Percentiles rank a stretch among this genome's conserved stretches.
Evolutionary conservation across 352 stramenopile genomes (phyloP).

Genomic region (Phytopythium delawarense): DNA sequence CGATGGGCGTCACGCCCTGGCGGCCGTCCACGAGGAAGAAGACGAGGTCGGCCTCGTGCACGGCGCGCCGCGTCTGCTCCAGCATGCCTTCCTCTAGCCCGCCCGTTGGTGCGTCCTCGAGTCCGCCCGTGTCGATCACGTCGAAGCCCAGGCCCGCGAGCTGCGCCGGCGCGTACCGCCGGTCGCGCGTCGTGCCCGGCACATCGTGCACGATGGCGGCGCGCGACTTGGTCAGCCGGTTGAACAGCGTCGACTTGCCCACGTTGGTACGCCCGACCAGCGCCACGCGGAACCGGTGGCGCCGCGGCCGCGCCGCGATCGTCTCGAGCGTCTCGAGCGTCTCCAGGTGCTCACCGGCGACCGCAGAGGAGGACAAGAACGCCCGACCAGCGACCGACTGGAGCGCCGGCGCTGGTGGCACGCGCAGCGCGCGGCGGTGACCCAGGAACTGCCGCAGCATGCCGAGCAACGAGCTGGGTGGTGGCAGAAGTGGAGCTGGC

Average conservation of each 20-base stretch:
- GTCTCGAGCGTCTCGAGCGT: conserved; percentile 31
- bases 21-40: conserved; percentile 81
- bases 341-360: conserved; percentile 1
- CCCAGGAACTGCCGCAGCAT: conserved; percentile 23
- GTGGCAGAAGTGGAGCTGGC: conserved; percentile 8
- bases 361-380: conserved; percentile 11
- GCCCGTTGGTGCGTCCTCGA: conserved; percentile 64
- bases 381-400: conserved; percentile 13
- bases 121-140: conserved; percentile 78
- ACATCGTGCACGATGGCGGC: conserved; percentile 83
- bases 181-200: conserved; percentile 72
- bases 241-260: conserved; percentile 85
- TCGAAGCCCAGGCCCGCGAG: conserved; percentile 74
- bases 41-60: conserved; percentile 76
- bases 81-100: conserved; percentile 77
- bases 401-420: conserved; percentile 7
- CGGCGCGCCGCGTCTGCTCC: conserved; percentile 61
- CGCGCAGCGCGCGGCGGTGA: conserved; percentile 21
- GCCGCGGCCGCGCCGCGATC: conserved; percentile 22
- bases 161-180: conserved; percentile 56
- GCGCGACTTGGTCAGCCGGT: conserved; percentile 74
- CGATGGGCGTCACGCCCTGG: conserved; percentile 73
- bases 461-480: too few relatives aligned
- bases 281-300: conserved; percentile 65
- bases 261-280: conserved; percentile 84